phyloP scores from a whole-genome alignment of 441 rosid genomes.

The Euphorbia celastroides region DNA sequence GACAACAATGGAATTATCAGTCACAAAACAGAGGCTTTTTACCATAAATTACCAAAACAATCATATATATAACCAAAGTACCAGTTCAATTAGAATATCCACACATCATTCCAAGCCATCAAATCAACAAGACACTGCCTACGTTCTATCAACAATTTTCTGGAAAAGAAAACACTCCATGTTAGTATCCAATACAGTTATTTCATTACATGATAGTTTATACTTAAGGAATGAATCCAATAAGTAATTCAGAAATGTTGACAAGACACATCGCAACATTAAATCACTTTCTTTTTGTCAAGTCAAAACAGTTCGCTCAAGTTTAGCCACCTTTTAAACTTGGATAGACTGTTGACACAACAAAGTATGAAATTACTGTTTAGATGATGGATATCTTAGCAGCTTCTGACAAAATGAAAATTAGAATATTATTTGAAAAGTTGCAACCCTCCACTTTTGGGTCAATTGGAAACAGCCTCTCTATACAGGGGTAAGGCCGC shows the following conservation, averaged over 20 bases:
- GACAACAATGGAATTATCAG: not conserved
- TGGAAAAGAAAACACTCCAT: not conserved
- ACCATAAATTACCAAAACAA: not conserved
- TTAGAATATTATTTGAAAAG: not conserved
- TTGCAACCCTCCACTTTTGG: too few relatives aligned
- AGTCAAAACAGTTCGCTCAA: not conserved
- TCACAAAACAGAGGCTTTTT: not conserved
- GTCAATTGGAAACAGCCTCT: too few relatives aligned
- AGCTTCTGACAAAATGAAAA: not conserved
- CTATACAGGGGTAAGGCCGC: too few relatives aligned
- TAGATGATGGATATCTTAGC: not conserved
- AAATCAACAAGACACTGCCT: not conserved
- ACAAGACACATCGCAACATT: not conserved
- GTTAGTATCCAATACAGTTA: not conserved
- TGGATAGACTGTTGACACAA: not conserved
- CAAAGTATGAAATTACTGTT: not conserved
- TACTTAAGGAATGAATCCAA: slow-evolving; percentile 1
- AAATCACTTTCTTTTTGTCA: not conserved
- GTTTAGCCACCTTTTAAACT: not conserved
- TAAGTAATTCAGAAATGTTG: not conserved
- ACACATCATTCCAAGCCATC: not conserved
- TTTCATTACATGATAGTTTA: not conserved
- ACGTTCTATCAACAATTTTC: not conserved
- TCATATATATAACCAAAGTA: not conserved
- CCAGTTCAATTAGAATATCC: not conserved